These are phyloP conservation scores for Fistulifera pelliculosa DNA, from an alignment of 108 stramenopile genomes.

Conservation along the genomic window DNA sequence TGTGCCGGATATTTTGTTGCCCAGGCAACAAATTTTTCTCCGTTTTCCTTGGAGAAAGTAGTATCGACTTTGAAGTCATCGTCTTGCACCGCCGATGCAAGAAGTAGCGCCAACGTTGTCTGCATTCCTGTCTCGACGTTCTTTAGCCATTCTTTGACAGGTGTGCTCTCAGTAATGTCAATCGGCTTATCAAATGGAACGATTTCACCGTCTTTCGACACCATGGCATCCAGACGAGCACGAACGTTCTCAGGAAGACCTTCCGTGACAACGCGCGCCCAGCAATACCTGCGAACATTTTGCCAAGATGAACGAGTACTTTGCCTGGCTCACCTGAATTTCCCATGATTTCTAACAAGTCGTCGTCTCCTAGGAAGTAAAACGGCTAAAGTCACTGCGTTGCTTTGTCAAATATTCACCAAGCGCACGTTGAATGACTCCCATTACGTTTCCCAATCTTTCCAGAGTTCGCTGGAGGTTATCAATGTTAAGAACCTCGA, in stretches of 20 bases:
- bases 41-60: conserved; percentile 12
- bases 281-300: conserved; percentile 97
- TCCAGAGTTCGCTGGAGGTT: conserved; percentile 89
- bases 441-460: conserved; percentile 81
- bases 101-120: conserved; percentile 78
- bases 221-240: conserved; percentile 75
- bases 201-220: conserved; percentile 95
- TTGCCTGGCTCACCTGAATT: conserved; percentile 89
- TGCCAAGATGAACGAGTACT: conserved; percentile 87
- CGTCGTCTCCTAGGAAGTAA: conserved; percentile 99
- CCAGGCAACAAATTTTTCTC: conserved; percentile 71
- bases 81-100: conserved; percentile 70
- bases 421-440: conserved; percentile 90
- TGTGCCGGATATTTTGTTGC: conserved; percentile 89
- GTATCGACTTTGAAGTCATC: conserved; percentile 28
- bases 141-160: conserved; percentile 91
- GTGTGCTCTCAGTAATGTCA: conserved; percentile 46
- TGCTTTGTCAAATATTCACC: conserved; percentile 96
- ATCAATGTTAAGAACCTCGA: conserved; percentile 87
- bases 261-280: conserved; percentile 26
- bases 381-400: conserved; percentile 93
- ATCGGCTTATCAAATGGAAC: conserved; percentile 72
- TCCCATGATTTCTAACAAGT: conserved; percentile 97
- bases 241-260: conserved; percentile 55
- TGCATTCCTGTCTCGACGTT: conserved; percentile 88